Conservation (phyloP, 257 asterid genomes). For the Solanum habrochaites region DNA sequence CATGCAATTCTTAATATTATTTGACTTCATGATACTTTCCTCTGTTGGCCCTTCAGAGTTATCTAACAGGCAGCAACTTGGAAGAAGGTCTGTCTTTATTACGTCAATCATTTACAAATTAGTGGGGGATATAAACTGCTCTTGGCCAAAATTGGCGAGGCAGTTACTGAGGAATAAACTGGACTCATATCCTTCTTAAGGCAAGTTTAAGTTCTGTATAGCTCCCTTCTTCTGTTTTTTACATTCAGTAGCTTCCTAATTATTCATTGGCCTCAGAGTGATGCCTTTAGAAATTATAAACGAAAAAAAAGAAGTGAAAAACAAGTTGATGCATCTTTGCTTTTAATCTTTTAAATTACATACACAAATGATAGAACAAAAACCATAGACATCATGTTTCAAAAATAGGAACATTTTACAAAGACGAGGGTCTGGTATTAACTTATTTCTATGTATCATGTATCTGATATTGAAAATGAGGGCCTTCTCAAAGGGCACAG, state of each 20-base stretch:
- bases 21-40: neutral
- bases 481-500: neutral
- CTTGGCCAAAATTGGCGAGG: neutral
- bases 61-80: neutral
- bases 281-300: neutral
- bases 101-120: neutral
- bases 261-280: neutral
- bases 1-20: neutral
- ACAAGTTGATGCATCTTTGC: neutral
- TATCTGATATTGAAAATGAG: neutral
- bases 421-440: neutral
- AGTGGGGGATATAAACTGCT: neutral
- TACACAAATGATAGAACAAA: neutral
- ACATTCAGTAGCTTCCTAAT: neutral
- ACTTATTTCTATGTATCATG: neutral
- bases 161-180: neutral
- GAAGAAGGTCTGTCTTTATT: neutral
- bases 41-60: neutral
- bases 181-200: neutral
- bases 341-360: neutral
- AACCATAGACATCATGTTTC: neutral
- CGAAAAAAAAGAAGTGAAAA: neutral
- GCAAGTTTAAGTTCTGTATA: neutral
- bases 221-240: neutral
- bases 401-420: neutral